Percentiles rank a stretch among this genome's conserved stretches.
phyloP scores from a whole-genome alignment of 139 green algal genomes.

The Tetraselmis striata region DNA sequence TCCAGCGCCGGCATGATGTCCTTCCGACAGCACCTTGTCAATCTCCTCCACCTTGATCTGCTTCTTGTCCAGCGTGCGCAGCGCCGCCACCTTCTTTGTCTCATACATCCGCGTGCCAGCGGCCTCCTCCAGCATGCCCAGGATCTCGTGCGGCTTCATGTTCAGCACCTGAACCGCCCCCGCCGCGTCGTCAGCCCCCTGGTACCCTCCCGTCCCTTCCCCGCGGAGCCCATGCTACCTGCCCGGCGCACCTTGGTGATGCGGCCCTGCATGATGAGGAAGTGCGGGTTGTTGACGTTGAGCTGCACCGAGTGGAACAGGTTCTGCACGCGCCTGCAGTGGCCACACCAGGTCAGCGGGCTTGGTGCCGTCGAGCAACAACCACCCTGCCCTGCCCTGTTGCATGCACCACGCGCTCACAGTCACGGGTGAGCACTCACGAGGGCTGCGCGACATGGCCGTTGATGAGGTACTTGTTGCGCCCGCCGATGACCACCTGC shows the following conservation, averaged over 20 bases:
- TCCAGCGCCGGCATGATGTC: slow-evolving; percentile 86
- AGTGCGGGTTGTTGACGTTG: slow-evolving; percentile 99
- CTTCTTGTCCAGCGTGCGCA: slow-evolving; percentile 93
- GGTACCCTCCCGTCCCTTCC: neutral
- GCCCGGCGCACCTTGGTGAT: slow-evolving; percentile 94
- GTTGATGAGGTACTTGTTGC: slow-evolving; percentile 99
- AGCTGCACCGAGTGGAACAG: slow-evolving; percentile 98
- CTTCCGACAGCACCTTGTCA: slow-evolving; percentile 76
- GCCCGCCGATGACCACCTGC: slow-evolving; percentile 90
- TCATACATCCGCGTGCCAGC: slow-evolving; percentile 98
- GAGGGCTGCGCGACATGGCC: slow-evolving; percentile 80
- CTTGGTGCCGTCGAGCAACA: too few species aligned
- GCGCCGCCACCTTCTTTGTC: slow-evolving; percentile 72
- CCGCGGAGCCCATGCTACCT: too few species aligned
- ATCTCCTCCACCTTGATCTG: slow-evolving; percentile 92
- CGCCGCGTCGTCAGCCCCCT: neutral
- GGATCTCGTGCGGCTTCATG: slow-evolving; percentile 97
- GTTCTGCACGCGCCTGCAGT: slow-evolving; percentile 83
- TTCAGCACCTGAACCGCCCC: slow-evolving; percentile 81
- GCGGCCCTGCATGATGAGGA: slow-evolving; percentile 99
- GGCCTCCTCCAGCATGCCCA: slow-evolving; percentile 96
- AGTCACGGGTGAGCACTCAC: slow-evolving; percentile 38
- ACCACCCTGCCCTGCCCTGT: too few species aligned
- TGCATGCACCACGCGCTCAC: too few species aligned
- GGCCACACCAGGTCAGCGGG: too few species aligned